Evolutionary conservation across 2,329 filamentous ascomycete genomes (phyloP), one percentile per base, ranked within the genome.

Genomic region (Sphaerulina vaccinii): DNA sequence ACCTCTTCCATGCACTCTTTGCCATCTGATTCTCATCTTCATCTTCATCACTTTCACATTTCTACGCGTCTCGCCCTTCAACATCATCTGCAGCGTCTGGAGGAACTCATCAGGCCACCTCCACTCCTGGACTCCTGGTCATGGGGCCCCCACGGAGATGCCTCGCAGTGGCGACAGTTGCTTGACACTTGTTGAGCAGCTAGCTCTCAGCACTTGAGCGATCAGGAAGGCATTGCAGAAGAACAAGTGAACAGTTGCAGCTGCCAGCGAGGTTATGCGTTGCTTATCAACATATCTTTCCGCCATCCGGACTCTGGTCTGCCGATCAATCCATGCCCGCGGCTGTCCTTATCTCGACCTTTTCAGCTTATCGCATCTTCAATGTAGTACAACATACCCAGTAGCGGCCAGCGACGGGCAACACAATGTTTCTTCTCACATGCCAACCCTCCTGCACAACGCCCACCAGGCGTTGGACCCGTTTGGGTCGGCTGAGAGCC

Each of bases 371-470:
- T 48, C 45, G 45, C 35, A 18, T 11, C 36, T 27, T 27, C 5
- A 29, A 18, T 22, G 44, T 32, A 27, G 22, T n/a, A 24, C 36
- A 29, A n/a, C 41, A 18, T 16, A 35, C 9, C 22, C 36, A 32
- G 16, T 33, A 16, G 23, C 45, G 45, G 45, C 35, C 36, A 48
- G 45, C 23, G 45, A 48, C 45, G 45, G 45, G 45, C 45, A 48
- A 48, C 45, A 39, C 10, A 10, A 48, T 48, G 45, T 22, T 23
- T 48, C 22, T 21, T 35, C n/a, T 40, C n/a, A 32, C 33, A 22
- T 40, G 24, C 11, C 45, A 38, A 22, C 32, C 36, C 22, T 29
- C n/a, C 16, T 39, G 18, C 35, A 16, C 18, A 15, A 27, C 22
- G 23, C 36, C 16, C 13, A 18, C 45, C 23, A 33, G 22, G 21